Evolutionary conservation across 495 filamentous ascomycete species (phyloP), one percentile per base, ranked within the genome.

Genomic region (Penicillium diatomitis): DNA sequence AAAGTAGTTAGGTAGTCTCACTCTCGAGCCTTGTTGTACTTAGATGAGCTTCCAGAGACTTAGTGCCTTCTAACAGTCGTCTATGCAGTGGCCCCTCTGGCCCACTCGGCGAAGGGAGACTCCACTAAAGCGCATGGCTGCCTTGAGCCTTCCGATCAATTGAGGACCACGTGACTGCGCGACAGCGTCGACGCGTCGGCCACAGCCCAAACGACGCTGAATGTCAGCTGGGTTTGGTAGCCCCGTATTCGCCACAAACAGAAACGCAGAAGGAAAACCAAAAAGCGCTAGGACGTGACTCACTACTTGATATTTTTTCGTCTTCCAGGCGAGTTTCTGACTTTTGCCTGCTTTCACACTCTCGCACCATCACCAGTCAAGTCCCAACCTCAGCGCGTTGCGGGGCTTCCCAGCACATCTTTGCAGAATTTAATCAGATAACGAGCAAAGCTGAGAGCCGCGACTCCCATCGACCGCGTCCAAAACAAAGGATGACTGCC

Each of bases 401-500:
- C 27, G 4, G 4, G 9, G 4, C 48, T n/a, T 10, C 20, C 20
- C 20, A 20, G 20, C 20, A 20, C 20, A 20, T 20, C 20, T 20
- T 20, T 20, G 20, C 20, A 20, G 20, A 20, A 20, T 20, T 20
- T 20, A 20, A 20, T 20, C 20, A 20, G 20, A 20, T 20, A 20
- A 20, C 20, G 20, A 20, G 20, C 20, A 20, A 20, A 20, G 20
- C 20, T 20, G 20, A 20, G 20, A 20, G 20, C 20, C 20, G 20
- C 20, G 20, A 20, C 20, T 20, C 2, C 20, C 20, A 20, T 20
- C 20, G 20, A 20, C 20, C 20, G 20, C 20, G 20, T 20, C 20
- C 20, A 20, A 20, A 20, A 20, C 20, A 20, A 1, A 20, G 20
- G 12, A 85, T 86, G 80, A 76, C 75, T 40, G 63, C 71, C 27